Conservation (phyloP, 441 rosid genomes). For the Pelargonium australe region DNA sequence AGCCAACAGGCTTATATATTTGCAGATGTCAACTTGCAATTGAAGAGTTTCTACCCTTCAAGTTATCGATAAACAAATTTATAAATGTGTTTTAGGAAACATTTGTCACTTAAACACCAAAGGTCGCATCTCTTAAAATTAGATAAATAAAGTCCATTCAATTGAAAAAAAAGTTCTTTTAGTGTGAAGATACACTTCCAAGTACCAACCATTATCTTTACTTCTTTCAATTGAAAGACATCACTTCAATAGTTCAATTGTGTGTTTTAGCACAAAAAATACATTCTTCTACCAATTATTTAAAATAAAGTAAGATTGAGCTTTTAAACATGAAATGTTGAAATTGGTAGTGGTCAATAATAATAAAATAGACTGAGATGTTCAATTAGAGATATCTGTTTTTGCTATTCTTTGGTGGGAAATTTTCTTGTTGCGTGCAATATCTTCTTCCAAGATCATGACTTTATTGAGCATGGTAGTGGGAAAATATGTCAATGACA, state of each 20-base stretch:
- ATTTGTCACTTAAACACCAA: neutral
- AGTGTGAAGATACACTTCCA: neutral
- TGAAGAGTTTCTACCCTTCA: neutral
- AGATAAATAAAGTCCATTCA: neutral
- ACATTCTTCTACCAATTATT: neutral
- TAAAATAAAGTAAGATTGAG: no score
- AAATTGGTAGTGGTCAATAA: no score
- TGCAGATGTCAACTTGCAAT: neutral
- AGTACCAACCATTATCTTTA: neutral
- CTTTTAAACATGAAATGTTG: no score
- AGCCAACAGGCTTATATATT: neutral
- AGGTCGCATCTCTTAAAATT: neutral
- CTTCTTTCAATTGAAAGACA: neutral
- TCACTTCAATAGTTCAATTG: neutral
- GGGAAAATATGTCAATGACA: no score
- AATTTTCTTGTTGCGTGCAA: no score
- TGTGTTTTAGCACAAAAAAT: neutral
- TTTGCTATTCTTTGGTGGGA: no score
- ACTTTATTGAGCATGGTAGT: no score
- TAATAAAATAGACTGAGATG: no score
- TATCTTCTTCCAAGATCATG: no score
- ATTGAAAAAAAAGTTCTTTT: neutral
- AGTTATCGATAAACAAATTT: neutral
- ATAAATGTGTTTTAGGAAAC: neutral
- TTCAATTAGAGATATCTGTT: no score